Evolutionary conservation across 1,284 basidiomycete genomes (phyloP).

Genomic region (Coniophora puteana): DNA sequence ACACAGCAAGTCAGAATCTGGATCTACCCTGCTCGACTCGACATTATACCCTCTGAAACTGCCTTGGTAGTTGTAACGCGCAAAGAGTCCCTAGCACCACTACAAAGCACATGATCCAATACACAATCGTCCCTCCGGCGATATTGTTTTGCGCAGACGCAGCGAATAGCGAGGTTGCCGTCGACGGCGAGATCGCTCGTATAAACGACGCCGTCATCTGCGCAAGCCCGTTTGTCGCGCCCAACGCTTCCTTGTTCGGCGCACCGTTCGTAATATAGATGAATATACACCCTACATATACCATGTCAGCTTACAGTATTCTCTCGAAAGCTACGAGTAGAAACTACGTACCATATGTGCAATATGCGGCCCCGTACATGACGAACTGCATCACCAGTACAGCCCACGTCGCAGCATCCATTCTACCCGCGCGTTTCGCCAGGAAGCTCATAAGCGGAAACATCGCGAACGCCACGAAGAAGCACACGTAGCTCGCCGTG

Average conservation of each 20-base stretch:
- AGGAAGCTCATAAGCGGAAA: slow-evolving; percentile 23
- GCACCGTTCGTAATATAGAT: slow-evolving; percentile 32
- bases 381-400: slow-evolving; percentile 12
- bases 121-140: slow-evolving; percentile 29
- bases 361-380: slow-evolving; percentile 3
- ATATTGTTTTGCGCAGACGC: slow-evolving; percentile 25
- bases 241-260: slow-evolving; percentile 31
- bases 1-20: too few species aligned
- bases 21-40: too few species aligned
- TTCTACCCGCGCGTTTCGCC: slow-evolving; percentile 16
- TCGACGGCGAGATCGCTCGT: slow-evolving; percentile 45
- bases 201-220: slow-evolving; percentile 48
- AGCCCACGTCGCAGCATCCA: slow-evolving; percentile 15
- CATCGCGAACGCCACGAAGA: slow-evolving; percentile 14
- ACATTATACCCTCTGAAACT: too few species aligned
- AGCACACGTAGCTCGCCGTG: slow-evolving; percentile 13
- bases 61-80: slow-evolving; percentile 2
- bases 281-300: slow-evolving; percentile 15
- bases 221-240: slow-evolving; percentile 50
- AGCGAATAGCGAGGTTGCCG: slow-evolving; percentile 33
- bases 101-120: slow-evolving; percentile 12
- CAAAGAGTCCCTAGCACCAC: neutral
- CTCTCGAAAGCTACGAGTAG: neutral
- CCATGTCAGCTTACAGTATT: neutral
- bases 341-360: slow-evolving; percentile 9